phyloP scores from a whole-genome alignment of 768 basidiomycete genomes.

The Mycena amicta region DNA sequence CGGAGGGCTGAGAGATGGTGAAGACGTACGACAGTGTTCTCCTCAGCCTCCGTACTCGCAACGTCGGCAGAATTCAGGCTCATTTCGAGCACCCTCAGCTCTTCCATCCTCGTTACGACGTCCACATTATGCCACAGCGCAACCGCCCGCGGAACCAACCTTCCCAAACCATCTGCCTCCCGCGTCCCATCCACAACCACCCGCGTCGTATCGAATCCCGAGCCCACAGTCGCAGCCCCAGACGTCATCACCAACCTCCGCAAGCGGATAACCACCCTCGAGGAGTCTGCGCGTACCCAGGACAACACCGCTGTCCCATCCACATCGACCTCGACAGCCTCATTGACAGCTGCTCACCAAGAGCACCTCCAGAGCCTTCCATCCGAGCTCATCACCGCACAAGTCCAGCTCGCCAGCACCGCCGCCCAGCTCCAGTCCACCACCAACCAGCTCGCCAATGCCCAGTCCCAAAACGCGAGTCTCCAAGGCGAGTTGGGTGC shows the following conservation, averaged over 20 bases:
- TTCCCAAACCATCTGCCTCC: slow-evolving; percentile 18
- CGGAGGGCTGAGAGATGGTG: background rate
- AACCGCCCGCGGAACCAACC: slow-evolving; percentile 15
- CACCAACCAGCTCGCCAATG: slow-evolving; percentile 2
- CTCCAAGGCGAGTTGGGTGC: slow-evolving; percentile 9
- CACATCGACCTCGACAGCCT: slow-evolving; percentile 7
- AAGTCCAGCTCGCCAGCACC: slow-evolving; percentile 9
- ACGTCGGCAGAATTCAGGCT: too few species aligned
- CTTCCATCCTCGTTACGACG: background rate
- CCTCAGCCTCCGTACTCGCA: too few species aligned
- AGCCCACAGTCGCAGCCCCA: slow-evolving; percentile 11
- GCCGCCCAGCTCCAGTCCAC: slow-evolving; percentile 9
- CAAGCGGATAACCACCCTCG: slow-evolving; percentile 19
- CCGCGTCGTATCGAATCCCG: slow-evolving; percentile 9
- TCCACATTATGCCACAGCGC: background rate
- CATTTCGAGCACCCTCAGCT: too few species aligned
- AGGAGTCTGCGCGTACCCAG: slow-evolving; percentile 13
- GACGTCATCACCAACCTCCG: slow-evolving; percentile 21
- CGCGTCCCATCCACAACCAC: slow-evolving; percentile 14
- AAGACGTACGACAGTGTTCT: background rate
- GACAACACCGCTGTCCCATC: slow-evolving; percentile 12
- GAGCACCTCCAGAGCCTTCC: slow-evolving; percentile 2
- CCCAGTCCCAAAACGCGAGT: slow-evolving; percentile 1
- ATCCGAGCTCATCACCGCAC: slow-evolving; percentile 10
- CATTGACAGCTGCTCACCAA: background rate